Evolutionary conservation across 495 filamentous ascomycete genomes (phyloP), one percentile per base, ranked within the genome.

Genomic region (Cercophora newfieldiana): DNA sequence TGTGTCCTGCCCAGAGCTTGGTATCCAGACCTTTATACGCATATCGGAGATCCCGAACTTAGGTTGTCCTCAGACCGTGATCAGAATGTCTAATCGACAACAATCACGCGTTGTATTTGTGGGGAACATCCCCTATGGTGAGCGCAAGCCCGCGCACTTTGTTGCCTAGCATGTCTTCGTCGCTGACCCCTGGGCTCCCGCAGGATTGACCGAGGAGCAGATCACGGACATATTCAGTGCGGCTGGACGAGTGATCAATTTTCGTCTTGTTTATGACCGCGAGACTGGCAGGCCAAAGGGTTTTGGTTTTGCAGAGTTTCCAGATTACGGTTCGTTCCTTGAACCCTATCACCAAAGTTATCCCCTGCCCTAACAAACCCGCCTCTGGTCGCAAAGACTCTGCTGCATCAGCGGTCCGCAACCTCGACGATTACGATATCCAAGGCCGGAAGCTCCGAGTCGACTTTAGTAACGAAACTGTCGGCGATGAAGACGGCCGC

Each of bases 231-330:
- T 95, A 63, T 94, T 97, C 76, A 90, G 89, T 71, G 87, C 87
- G 30, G 93, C 90, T 54, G 95, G 95, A 14, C 89, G 90, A 61
- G 94, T 97, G 0, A 78, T 94, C n/a, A 93, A 90, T 71, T 98
- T 99, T 76, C 88, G 95, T 31, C 82, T 99, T 16, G 93, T 98
- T 69, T 95, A 97, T 80, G 96, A 99, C 78, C 90, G 90, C 8
- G 94, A 98, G 69, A 98, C 94, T 0, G 95, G 96, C 3, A 87
- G 91, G 50, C 95, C 95, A 0, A 98, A 97, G 76, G 95, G 95
- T 14, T 99, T 96, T 72, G 95, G 95, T 24, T 99, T 99, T 71
- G 91, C 92, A 48, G 94, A 98, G 70, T 99, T 93, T 72, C 86
- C 89, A 26, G 95, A 99, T 69, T 80, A 86, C 67, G 84, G 84